Conservation (phyloP, 2,329 filamentous ascomycete genomes). For the Dactylellina cionopaga region DNA sequence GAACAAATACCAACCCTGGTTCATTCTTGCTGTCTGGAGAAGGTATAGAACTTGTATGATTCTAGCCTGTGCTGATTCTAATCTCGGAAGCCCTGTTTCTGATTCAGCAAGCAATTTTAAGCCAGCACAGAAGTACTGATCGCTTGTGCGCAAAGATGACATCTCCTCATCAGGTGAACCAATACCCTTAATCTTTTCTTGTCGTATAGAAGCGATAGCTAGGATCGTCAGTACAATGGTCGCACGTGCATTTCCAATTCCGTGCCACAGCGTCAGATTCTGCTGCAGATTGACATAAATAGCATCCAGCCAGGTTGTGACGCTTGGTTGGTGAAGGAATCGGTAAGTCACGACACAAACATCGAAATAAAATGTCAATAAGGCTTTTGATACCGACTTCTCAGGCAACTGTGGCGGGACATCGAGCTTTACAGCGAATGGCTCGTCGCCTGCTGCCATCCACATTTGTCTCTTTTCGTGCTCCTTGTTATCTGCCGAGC, state of each 20-base stretch:
- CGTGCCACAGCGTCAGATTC: conserved; percentile 60
- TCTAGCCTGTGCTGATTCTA: conserved; percentile 70
- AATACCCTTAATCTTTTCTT: conserved; percentile 61
- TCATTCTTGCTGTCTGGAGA: conserved; percentile 69
- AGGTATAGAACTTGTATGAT: conserved; percentile 70
- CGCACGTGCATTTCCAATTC: conserved; percentile 63
- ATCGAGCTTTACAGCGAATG: conserved; percentile 61
- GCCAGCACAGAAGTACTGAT: conserved; percentile 63
- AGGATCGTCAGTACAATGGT: conserved; percentile 65
- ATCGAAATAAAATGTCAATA: conserved; percentile 69
- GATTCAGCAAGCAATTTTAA: conserved; percentile 61
- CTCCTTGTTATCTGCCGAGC: conserved; percentile 62
- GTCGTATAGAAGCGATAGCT: conserved; percentile 64
- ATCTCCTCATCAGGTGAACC: conserved; percentile 57
- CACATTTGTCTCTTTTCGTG: conserved; percentile 58
- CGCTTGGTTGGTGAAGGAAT: conserved; percentile 68
- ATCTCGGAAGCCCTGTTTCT: conserved; percentile 66
- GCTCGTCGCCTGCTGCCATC: conserved; percentile 66
- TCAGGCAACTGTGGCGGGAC: conserved; percentile 61
- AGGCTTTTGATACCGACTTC: conserved; percentile 60
- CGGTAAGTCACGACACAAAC: conserved; percentile 71
- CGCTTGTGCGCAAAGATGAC: conserved; percentile 58
- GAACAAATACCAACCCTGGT: conserved; percentile 71
- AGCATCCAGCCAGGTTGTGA: conserved; percentile 64
- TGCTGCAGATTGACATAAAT: conserved; percentile 61